Percentiles rank a stretch among this genome's conserved stretches.
Evolutionary conservation across 2,329 filamentous ascomycete species (phyloP).

Genomic region (Aspergillus chevalieri): DNA sequence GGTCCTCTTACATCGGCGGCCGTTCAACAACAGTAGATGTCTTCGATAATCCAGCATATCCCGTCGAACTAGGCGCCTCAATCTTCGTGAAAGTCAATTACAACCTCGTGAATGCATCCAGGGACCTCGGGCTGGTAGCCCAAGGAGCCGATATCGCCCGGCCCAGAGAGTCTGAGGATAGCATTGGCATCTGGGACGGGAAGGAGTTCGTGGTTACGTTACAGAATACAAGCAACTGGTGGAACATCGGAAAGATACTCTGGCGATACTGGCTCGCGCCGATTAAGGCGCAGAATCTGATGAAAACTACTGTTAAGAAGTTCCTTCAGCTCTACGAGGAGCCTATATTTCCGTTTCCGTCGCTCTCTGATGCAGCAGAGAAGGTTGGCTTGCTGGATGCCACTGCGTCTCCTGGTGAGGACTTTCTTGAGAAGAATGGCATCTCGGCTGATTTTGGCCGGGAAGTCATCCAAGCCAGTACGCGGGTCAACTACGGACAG

Average conservation of each 20-base stretch:
- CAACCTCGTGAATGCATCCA: slow-evolving; percentile 69
- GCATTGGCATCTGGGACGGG: slow-evolving; percentile 81
- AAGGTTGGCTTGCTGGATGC: slow-evolving; percentile 61
- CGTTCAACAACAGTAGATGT: slow-evolving; percentile 78
- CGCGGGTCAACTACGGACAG: slow-evolving; percentile 89
- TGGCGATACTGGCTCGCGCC: slow-evolving; percentile 83
- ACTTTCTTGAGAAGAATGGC: slow-evolving; percentile 63
- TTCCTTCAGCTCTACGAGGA: slow-evolving; percentile 76
- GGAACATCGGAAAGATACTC: slow-evolving; percentile 70
- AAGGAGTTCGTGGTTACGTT: slow-evolving; percentile 64
- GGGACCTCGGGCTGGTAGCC: slow-evolving; percentile 62
- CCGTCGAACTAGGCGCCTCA: slow-evolving; percentile 81
- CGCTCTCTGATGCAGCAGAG: slow-evolving; percentile 61
- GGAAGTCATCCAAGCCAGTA: slow-evolving; percentile 84
- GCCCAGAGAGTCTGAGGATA: slow-evolving; percentile 38
- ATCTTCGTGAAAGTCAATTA: slow-evolving; percentile 84
- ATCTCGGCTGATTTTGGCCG: slow-evolving; percentile 63
- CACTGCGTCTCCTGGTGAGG: slow-evolving; percentile 65
- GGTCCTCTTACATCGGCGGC: slow-evolving; percentile 69
- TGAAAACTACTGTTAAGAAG: slow-evolving; percentile 62
- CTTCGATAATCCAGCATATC: slow-evolving; percentile 59
- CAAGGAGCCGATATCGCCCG: slow-evolving; percentile 45
- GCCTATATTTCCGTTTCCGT: slow-evolving; percentile 78
- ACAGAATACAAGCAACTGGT: slow-evolving; percentile 62
- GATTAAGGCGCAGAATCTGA: slow-evolving; percentile 64